phyloP scores from a whole-genome alignment of 805 yeast genomes.

The Citeromyces nyonsensis region DNA sequence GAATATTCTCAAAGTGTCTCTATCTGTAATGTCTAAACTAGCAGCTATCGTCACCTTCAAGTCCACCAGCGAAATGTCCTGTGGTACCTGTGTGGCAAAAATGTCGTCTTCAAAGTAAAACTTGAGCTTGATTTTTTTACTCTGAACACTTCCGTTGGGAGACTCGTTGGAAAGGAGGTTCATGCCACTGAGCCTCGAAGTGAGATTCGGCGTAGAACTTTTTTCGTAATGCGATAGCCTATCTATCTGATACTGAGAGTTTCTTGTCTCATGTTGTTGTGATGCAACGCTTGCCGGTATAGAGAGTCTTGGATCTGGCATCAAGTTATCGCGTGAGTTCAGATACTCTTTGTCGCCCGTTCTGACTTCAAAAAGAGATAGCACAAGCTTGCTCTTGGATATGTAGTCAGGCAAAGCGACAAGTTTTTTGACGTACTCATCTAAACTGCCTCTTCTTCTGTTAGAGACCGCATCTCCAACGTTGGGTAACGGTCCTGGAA shows the following conservation, averaged over 20 bases:
- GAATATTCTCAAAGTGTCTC: slow-evolving; percentile 7
- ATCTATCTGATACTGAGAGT: slow-evolving; percentile 30
- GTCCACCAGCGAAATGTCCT: slow-evolving; percentile 8
- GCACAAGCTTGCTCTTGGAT: slow-evolving; percentile 52
- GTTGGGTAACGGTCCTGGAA: slow-evolving; percentile 90
- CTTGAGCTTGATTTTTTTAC: slow-evolving; percentile 41
- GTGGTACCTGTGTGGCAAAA: slow-evolving; percentile 38
- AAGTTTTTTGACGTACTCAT: slow-evolving; percentile 34
- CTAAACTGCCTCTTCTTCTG: slow-evolving; percentile 36
- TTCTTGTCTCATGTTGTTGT: slow-evolving; percentile 17
- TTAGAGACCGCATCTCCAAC: slow-evolving; percentile 63
- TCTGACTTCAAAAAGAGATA: slow-evolving; percentile 51
- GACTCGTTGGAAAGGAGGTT: slow-evolving; percentile 3
- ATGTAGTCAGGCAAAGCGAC: slow-evolving; percentile 66
- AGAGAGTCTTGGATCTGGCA: slow-evolving; percentile 4
- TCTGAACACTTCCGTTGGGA: not conserved
- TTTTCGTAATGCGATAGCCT: slow-evolving; percentile 33
- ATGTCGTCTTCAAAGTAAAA: slow-evolving; percentile 73
- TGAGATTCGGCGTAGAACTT: slow-evolving; percentile 5
- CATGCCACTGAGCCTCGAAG: slow-evolving; percentile 9
- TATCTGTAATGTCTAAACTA: slow-evolving; percentile 14
- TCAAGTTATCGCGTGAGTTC: slow-evolving; percentile 6
- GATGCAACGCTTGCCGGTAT: slow-evolving; percentile 12
- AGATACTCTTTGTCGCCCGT: slow-evolving; percentile 43
- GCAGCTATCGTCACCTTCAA: slow-evolving; percentile 12